A percentile compares a stretch with the other conserved stretches of the same genome.
phyloP scores from a whole-genome alignment of 1,284 basidiomycete species.

The Rhodotorula sp. region DNA sequence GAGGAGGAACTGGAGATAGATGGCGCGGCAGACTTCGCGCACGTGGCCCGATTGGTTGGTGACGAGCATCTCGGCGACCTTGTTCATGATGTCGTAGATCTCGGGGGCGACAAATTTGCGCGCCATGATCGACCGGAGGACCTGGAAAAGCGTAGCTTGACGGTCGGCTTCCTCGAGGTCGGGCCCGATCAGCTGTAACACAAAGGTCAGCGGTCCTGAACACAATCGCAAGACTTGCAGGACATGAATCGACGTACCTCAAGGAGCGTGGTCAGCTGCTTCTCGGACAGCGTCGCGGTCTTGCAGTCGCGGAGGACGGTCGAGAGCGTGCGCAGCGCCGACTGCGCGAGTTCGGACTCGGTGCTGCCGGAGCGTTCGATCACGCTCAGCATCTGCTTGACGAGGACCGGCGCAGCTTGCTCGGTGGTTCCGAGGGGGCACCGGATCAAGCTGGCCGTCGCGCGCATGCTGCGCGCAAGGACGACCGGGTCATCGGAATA shows the following conservation, averaged over 20 bases:
- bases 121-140: conserved; percentile 87
- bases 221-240: not conserved
- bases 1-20: conserved; percentile 89
- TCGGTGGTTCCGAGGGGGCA: conserved; percentile 77
- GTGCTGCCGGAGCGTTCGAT: conserved; percentile 80
- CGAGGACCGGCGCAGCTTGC: conserved; percentile 76
- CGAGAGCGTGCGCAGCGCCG: conserved; percentile 81
- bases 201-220: not conserved
- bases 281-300: conserved; percentile 76
- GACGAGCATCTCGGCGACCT: conserved; percentile 89
- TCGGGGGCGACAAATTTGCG: conserved; percentile 92
- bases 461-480: conserved; percentile 75
- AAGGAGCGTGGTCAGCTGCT: conserved; percentile 77
- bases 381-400: conserved; percentile 81
- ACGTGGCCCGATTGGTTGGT: conserved; percentile 88
- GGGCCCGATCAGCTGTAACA: conserved; percentile 74
- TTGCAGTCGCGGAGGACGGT: conserved; percentile 81
- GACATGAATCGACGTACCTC: conserved; percentile 1
- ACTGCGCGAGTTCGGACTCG: conserved; percentile 86
- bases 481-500: conserved; percentile 81
- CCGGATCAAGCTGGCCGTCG: conserved; percentile 74
- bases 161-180: conserved; percentile 92
- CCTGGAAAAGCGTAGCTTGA: conserved; percentile 80
- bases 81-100: conserved; percentile 96
- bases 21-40: conserved; percentile 83